Base-by-base conservation (phyloP, 768 basidiomycete genomes). In the Mycena polygramma region DNA sequence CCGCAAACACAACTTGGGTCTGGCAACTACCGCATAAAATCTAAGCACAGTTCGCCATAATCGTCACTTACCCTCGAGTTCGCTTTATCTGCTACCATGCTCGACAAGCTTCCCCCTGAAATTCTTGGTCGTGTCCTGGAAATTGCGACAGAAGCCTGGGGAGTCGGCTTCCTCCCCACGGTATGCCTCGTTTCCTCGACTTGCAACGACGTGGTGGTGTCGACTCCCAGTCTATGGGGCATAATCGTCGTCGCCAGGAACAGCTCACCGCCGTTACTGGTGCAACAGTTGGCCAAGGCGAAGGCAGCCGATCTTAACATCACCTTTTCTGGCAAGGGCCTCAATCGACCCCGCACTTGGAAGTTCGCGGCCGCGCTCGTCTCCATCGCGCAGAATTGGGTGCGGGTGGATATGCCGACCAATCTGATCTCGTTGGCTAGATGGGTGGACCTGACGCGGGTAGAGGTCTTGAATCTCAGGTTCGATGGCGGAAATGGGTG, bases 181-280 rank as follows among this genome's bases (percentile, higher is more conserved):
- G 61, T 80, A 6, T 75, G 78, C 36, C 69, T 75, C 20, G 80
- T 81, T 22, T 80, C 77, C 66, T 71, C 63, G 7, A 37, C 55
- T 24, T 83, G 79, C 75, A 70, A 77, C 64, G 71, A 75, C 53
- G 70, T 79, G 36, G 63, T 80, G 46, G 53, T 67, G 4, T 74
- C 73, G 49, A 81, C 79, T 0, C 81, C 81, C n/a, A 76, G 76
- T 6, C 74, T 83, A 8, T 81, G 79, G 79, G 80, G 80, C 1
- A 79, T 81, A 46, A 65, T 82, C 35, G 59, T 69, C 13, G 30
- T 79, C 17, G 51, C 52, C 30, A 75, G 59, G 30, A 62, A 55
- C 2, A 64, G 64, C 3, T 63, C 71, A 13, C 39, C 61, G 1
- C 6, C 46, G 4, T 58, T 72, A 35, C 53, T 81, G 9, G 41